phyloP scores from a whole-genome alignment of 495 filamentous ascomycete genomes.

The Amphirosellinia nigrospora region DNA sequence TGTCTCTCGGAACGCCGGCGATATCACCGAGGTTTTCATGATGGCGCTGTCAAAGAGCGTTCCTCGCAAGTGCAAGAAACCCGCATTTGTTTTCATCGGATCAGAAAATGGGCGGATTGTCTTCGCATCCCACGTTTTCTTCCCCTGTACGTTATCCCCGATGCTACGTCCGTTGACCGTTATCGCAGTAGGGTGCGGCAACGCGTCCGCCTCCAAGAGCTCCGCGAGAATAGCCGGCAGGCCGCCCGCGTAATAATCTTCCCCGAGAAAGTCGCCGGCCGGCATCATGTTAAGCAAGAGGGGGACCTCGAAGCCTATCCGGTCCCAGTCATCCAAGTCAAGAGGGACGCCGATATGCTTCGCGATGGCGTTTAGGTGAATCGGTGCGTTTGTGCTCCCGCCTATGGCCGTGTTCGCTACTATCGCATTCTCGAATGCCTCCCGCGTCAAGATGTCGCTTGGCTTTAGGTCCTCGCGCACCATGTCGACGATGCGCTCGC shows the following conservation, averaged over 20 bases:
- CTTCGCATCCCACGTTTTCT: conserved; percentile 33
- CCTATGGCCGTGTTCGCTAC: conserved; percentile 60
- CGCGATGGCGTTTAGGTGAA: conserved; percentile 62
- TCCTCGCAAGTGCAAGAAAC: conserved; percentile 58
- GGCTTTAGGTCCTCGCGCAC: conserved; percentile 59
- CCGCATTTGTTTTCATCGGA: conserved; percentile 56
- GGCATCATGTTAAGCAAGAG: conserved; percentile 62
- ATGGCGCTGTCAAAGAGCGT: conserved; percentile 61
- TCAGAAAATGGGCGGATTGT: conserved; percentile 54
- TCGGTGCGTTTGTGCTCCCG: conserved; percentile 63
- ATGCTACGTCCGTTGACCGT: conserved; percentile 26
- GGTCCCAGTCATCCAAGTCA: conserved; percentile 61
- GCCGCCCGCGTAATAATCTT: conserved; percentile 62
- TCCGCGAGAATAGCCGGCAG: conserved; percentile 61
- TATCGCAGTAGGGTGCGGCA: conserved; percentile 24
- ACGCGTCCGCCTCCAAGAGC: conserved; percentile 48
- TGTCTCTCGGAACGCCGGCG: conserved; percentile 50
- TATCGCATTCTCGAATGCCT: conserved; percentile 63
- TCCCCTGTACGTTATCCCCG: conserved; percentile 18
- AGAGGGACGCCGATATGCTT: conserved; percentile 59
- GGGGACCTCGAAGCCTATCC: conserved; percentile 54
- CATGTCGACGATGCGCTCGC: conserved; percentile 61
- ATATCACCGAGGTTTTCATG: conserved; percentile 65
- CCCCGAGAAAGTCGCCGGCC: conserved; percentile 57
- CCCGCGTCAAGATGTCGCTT: conserved; percentile 61